Conservation (phyloP, 176 grass and related monocot genomes). For the Oryza nivara region DNA sequence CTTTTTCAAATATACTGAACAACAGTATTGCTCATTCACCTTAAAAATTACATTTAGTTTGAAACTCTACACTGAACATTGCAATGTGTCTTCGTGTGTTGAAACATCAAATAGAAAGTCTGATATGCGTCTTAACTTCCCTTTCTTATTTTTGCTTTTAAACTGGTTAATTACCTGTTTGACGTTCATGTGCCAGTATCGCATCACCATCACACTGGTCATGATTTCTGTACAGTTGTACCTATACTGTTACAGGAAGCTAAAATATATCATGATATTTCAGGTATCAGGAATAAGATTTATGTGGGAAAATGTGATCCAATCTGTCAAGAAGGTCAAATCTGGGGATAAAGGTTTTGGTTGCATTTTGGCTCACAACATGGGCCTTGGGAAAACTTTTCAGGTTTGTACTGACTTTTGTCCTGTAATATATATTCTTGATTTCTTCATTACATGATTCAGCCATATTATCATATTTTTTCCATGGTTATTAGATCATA, state of each 20-base stretch:
- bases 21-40: neutral
- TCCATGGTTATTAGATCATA: neutral
- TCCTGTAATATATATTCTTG: conserved; percentile 27
- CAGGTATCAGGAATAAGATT: conserved; percentile 92
- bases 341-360: conserved; percentile 94
- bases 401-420: conserved; percentile 57
- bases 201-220: neutral
- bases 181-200: neutral
- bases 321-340: conserved; percentile 89
- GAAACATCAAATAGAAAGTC: conserved; percentile 19
- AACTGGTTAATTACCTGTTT: conserved; percentile 20
- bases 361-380: conserved; percentile 98
- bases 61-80: conserved; percentile 3
- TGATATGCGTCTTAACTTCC: conserved; percentile 6
- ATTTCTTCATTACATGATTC: conserved; percentile 20
- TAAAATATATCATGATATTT: conserved; percentile 29
- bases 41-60: conserved; percentile 22
- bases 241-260: neutral
- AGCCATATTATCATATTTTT: conserved; percentile 18
- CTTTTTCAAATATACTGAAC: neutral
- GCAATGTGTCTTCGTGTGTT: conserved; percentile 9
- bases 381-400: conserved; percentile 99
- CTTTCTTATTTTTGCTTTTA: conserved; percentile 9
- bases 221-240: conserved; percentile 1
- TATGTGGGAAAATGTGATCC: conserved; percentile 98